Evolutionary conservation across 371 early-diverging fungal genomes (phyloP).

Genomic region (Mucor indicus): DNA sequence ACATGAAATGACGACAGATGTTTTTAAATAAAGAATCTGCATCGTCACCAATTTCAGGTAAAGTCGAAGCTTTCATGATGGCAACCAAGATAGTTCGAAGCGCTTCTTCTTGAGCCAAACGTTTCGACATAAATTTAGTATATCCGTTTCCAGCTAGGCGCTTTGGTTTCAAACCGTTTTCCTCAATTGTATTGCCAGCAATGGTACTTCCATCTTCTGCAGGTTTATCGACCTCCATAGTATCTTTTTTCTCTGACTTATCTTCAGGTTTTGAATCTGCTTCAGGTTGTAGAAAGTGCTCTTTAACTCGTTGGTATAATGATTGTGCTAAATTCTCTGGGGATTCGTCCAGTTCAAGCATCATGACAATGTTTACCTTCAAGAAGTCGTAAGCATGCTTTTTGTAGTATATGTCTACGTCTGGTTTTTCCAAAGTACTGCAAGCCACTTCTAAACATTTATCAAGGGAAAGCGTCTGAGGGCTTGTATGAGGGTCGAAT

Average conservation of each 20-base stretch:
- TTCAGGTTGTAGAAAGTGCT: constrained; percentile 20
- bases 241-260: neutral
- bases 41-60: constrained; percentile 60
- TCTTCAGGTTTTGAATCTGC: neutral
- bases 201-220: constrained; percentile 26
- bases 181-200: constrained; percentile 28
- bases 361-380: constrained; percentile 63
- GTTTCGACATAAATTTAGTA: constrained; percentile 45
- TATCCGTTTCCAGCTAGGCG: constrained; percentile 45
- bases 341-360: constrained; percentile 68
- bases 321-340: constrained; percentile 45
- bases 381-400: constrained; percentile 75
- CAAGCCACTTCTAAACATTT: constrained; percentile 57
- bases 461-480: constrained; percentile 54
- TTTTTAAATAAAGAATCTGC: constrained; percentile 68
- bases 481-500: constrained; percentile 57
- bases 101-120: constrained; percentile 66
- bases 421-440: constrained; percentile 54
- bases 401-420: constrained; percentile 47
- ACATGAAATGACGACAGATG: constrained; percentile 73
- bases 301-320: constrained; percentile 41
- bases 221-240: constrained; percentile 7
- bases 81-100: constrained; percentile 62
- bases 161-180: constrained; percentile 36
- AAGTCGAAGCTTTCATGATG: constrained; percentile 65